A percentile compares a stretch with the other conserved stretches of the same genome.
Conservation (phyloP, 768 basidiomycete genomes). For the Lentinula detonsa region DNA sequence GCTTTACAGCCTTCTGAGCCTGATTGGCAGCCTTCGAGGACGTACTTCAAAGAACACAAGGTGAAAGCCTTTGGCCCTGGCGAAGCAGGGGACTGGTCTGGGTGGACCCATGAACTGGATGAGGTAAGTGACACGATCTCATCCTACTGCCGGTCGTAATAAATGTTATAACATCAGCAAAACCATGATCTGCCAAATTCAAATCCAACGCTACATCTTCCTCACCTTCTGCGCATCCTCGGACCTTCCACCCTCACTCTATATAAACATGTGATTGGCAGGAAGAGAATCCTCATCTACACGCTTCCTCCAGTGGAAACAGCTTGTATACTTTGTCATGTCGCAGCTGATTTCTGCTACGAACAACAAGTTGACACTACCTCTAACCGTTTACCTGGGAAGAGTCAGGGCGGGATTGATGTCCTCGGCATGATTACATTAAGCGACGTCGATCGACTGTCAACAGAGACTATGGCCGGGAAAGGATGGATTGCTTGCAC, state of each 20-base stretch:
- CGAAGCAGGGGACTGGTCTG: constrained; percentile 55
- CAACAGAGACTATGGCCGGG: constrained; percentile 49
- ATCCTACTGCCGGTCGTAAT: neutral
- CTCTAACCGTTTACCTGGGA: constrained; percentile 24
- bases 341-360: constrained; percentile 49
- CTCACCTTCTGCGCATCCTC: constrained; percentile 69
- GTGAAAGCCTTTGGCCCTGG: constrained; percentile 42
- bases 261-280: constrained; percentile 73
- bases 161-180: constrained; percentile 11
- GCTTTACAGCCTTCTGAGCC: constrained; percentile 42
- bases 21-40: constrained; percentile 58
- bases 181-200: constrained; percentile 21
- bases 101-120: constrained; percentile 65
- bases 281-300: constrained; percentile 73
- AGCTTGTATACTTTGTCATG: constrained; percentile 71
- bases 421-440: constrained; percentile 81
- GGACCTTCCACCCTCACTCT: constrained; percentile 75
- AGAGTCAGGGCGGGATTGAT: constrained; percentile 47
- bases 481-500: constrained; percentile 85
- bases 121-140: constrained; percentile 27
- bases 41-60: constrained; percentile 63
- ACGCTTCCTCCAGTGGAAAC: constrained; percentile 76
- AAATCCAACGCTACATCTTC: constrained; percentile 64
- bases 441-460: constrained; percentile 59
- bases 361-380: constrained; percentile 32